Evolutionary conservation across 225 moss, liverwort and hornwort species (phyloP).

Genomic region (Physcomitrellopsis africana): DNA sequence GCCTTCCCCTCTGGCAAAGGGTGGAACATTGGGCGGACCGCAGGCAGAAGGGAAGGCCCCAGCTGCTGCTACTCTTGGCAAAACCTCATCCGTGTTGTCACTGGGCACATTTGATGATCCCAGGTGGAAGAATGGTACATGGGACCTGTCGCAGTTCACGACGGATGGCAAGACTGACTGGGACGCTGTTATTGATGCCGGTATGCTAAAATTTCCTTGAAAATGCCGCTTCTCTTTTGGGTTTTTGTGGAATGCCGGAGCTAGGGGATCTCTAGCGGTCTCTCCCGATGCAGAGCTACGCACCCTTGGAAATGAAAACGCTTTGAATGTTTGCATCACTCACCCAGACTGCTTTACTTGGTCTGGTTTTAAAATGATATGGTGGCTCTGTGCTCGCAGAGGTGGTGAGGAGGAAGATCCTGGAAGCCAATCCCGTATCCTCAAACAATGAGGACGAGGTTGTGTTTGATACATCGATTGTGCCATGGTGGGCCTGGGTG

Average conservation of each 20-base stretch:
- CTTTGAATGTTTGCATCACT: too few species aligned
- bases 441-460: slow-evolving; percentile 78
- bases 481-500: slow-evolving; percentile 99
- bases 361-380: too few species aligned
- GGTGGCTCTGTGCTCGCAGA: slow-evolving; percentile 45
- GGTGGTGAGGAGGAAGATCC: slow-evolving; percentile 87
- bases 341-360: too few species aligned
- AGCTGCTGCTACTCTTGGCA: slow-evolving; percentile 56
- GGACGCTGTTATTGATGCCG: slow-evolving; percentile 93
- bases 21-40: slow-evolving; percentile 66
- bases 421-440: slow-evolving; percentile 87
- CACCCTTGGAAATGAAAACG: too few species aligned
- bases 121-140: slow-evolving; percentile 87
- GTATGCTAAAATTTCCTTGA: slow-evolving; percentile 30
- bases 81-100: slow-evolving; percentile 8
- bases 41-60: slow-evolving; percentile 82
- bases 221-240: neutral
- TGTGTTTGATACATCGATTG: slow-evolving; percentile 80
- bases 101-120: slow-evolving; percentile 55
- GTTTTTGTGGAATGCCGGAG: too few species aligned
- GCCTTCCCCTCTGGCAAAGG: slow-evolving; percentile 61
- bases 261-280: too few species aligned
- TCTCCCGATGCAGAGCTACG: too few species aligned
- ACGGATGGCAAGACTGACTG: slow-evolving; percentile 75
- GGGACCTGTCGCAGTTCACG: slow-evolving; percentile 80